phyloP scores from a whole-genome alignment of 495 filamentous ascomycete genomes.

The Penicillium silybi region DNA sequence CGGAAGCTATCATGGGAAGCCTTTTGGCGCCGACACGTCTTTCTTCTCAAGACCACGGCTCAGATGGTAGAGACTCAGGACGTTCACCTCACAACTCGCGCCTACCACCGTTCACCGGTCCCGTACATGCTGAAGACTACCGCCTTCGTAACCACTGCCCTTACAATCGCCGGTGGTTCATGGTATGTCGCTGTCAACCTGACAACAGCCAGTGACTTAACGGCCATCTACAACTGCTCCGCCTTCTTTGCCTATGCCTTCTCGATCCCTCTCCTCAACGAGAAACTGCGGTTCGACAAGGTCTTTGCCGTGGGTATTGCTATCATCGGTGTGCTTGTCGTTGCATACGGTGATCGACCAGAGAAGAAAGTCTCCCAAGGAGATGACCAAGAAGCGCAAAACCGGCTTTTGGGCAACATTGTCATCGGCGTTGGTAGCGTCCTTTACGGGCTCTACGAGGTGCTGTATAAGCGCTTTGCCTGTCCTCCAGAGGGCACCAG shows the following conservation, averaged over 20 bases:
- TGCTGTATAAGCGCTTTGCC: conserved; percentile 86
- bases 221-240: conserved; percentile 98
- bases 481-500: conserved; percentile 88
- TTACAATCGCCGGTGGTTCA: conserved; percentile 86
- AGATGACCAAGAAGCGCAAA: conserved; percentile 48
- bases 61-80: conserved; percentile 78
- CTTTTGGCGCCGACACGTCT: conserved; percentile 82
- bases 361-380: conserved; percentile 49
- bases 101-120: conserved; percentile 53
- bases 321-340: conserved; percentile 81
- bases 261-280: conserved; percentile 80
- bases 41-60: conserved; percentile 70
- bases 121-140: conserved; percentile 75
- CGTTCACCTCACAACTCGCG: conserved; percentile 48
- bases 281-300: conserved; percentile 76
- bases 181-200: conserved; percentile 95
- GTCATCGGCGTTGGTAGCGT: conserved; percentile 92
- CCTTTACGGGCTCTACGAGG: conserved; percentile 95
- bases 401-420: conserved; percentile 75
- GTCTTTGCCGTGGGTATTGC: conserved; percentile 78
- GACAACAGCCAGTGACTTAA: conserved; percentile 88
- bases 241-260: conserved; percentile 98
- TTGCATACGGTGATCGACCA: conserved; percentile 78
- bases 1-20: conserved; percentile 70
- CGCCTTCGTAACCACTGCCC: conserved; percentile 73